These are phyloP conservation scores for Terfezia boudieri DNA, from an alignment of 495 filamentous ascomycete species.

Conservation along the genomic window DNA sequence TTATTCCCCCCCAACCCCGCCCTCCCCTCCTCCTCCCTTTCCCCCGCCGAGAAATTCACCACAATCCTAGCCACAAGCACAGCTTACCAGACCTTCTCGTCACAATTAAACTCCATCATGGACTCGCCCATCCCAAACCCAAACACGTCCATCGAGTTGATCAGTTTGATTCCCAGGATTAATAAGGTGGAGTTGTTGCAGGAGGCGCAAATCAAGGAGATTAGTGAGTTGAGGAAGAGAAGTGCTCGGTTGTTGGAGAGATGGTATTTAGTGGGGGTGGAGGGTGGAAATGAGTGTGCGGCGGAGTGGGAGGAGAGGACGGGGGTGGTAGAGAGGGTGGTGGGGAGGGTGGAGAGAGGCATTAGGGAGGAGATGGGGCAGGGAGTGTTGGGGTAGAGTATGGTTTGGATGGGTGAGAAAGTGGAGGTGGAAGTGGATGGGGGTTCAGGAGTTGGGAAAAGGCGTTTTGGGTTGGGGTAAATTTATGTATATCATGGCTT, in stretches of 20 bases:
- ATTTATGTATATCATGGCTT: too few relatives aligned
- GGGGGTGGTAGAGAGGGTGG: conserved; percentile 19
- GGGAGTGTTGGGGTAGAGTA: conserved; percentile 9
- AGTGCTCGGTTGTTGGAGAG: conserved; percentile 49
- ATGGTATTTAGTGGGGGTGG: conserved; percentile 49
- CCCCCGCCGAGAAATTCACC: conserved; percentile 29
- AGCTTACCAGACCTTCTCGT: conserved; percentile 52
- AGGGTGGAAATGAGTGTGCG: conserved; percentile 16
- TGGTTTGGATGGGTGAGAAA: too few relatives aligned
- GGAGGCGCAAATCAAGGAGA: conserved; percentile 42
- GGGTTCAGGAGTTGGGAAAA: too few relatives aligned
- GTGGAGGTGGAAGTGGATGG: too few relatives aligned
- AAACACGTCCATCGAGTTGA: conserved; percentile 39
- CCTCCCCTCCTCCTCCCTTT: conserved; percentile 21
- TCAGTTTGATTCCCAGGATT: conserved; percentile 47
- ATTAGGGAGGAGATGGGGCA: conserved; percentile 8
- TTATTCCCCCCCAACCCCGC: conserved; percentile 14
- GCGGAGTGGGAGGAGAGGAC: conserved; percentile 17
- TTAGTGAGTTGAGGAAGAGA: conserved; percentile 47
- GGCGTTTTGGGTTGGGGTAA: too few relatives aligned
- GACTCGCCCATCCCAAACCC: conserved; percentile 59
- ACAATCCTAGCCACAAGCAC: conserved; percentile 56
- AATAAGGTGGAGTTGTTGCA: conserved; percentile 42
- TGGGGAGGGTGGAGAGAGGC: conserved; percentile 14
- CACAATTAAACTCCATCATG: conserved; percentile 52